These are phyloP conservation scores for Coemansia umbellata DNA, from an alignment of 192 early-diverging fungal species.

Conservation along the genomic window DNA sequence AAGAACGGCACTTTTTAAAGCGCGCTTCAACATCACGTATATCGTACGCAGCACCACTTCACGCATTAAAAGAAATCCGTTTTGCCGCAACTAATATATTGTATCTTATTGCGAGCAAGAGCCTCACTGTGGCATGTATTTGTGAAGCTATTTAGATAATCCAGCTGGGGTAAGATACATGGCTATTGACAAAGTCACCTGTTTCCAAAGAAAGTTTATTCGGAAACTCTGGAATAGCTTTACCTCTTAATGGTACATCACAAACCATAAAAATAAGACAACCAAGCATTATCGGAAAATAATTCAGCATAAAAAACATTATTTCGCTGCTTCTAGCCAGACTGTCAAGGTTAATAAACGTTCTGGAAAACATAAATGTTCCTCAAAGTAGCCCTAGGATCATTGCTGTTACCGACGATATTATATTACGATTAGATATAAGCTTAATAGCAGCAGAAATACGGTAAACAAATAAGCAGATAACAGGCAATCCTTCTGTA, in stretches of 20 bases:
- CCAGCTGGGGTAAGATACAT: no score
- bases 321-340: conserved; percentile 13
- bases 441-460: not conserved
- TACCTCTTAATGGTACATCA: conserved; percentile 5
- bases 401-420: not conserved
- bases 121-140: no score
- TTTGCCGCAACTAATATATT: no score
- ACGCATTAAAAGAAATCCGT: no score
- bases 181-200: no score
- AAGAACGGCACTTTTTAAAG: no score
- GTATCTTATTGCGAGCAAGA: no score
- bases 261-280: not conserved
- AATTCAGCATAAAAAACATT: conserved; percentile 11
- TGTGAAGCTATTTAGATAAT: no score
- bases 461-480: not conserved
- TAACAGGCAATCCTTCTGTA: not conserved
- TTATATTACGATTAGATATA: not conserved
- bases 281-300: conserved; percentile 5
- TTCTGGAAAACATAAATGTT: conserved; percentile 23
- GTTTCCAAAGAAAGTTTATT: no score
- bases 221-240: no score
- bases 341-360: conserved; percentile 14
- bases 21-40: no score
- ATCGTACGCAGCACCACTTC: no score
- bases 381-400: conserved; percentile 23